Percentiles rank a stretch among this genome's conserved stretches.
These are phyloP conservation scores for Flaveria linearis DNA, from an alignment of 129 eudicot genomes.

Conservation along the genomic window DNA sequence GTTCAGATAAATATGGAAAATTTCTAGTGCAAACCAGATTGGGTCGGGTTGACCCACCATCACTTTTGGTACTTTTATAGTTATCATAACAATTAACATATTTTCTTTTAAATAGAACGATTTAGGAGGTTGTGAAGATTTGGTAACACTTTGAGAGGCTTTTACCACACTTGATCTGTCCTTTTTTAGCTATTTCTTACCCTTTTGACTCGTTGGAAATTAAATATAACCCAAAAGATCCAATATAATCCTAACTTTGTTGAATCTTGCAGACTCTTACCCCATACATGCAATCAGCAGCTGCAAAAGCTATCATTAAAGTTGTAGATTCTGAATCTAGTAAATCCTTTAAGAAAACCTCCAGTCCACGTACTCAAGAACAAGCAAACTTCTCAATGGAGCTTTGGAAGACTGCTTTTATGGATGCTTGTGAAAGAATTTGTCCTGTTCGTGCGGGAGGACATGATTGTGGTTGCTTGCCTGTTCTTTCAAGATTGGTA, in stretches of 20 bases:
- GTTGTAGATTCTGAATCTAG: conserved; percentile 40
- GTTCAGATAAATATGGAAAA: not conserved
- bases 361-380: conserved; percentile 49
- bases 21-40: not conserved
- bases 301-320: conserved; percentile 59
- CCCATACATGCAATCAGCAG: conserved; percentile 92
- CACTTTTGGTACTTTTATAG: not conserved
- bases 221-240: conserved; percentile 1
- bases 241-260: conserved; percentile 8
- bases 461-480: conserved; percentile 94
- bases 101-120: not conserved
- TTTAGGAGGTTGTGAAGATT: not conserved
- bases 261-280: conserved; percentile 65
- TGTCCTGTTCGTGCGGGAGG: conserved; percentile 94
- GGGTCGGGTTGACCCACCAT: not conserved
- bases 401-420: conserved; percentile 94
- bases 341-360: conserved; percentile 41
- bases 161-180: not conserved
- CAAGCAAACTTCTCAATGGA: conserved; percentile 76
- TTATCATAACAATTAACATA: not conserved
- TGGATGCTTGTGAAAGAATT: conserved; percentile 91
- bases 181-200: not conserved
- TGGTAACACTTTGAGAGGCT: not conserved
- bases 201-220: not conserved
- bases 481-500: conserved; percentile 79